Base-by-base conservation (phyloP, 2,329 filamentous ascomycete species). In the Xylogone sp. region DNA sequence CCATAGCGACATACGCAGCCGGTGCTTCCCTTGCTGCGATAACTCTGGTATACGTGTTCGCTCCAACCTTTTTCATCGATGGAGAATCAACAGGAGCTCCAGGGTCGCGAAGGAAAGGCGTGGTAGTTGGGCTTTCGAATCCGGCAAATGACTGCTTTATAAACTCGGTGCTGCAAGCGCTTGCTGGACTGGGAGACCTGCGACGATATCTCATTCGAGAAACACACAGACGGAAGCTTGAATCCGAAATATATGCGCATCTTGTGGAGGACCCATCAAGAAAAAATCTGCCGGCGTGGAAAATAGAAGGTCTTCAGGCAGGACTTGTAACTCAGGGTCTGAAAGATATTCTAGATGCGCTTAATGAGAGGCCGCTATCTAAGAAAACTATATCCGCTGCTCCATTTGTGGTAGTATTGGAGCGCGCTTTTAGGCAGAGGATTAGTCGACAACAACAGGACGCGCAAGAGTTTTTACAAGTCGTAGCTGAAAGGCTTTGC, bases 401-500 rank as follows among this genome's bases (percentile, higher is more conserved):
- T n/a, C 79, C 80, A 1, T 97, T 99, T 65, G 87, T 99, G 43
- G 77, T 81, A 56, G 86, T 88, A 0, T 75, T 99, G 48, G 94
- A 99, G 72, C 75, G 77, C 24, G 91, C 93, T 1, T 99, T 97
- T 65, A 83, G 84, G 51, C 93, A 95, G 63, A 84, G 89, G 61
- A 96, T 99, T 61, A 97, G 89, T 66, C 81, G 93, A 49, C 90
- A 94, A 65, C 94, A 99, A 70, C 94, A 99, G 70, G 94, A 99
- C 73, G 94, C 94, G 10, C 94, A 99, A 65, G 94, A 99, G 68
- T 97, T 99, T 57, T 72, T 99, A 51, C 94, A 99, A 71, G 86
- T 97, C 46, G 87, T 99, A 12, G 88, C 90, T 2, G 93, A 99
- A 72, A 81, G 93, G 48, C 75, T 99, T 51, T 91, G 90, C 63